Conservation (phyloP, 2,329 filamentous ascomycete genomes). For the Juglanconis oblonga region DNA sequence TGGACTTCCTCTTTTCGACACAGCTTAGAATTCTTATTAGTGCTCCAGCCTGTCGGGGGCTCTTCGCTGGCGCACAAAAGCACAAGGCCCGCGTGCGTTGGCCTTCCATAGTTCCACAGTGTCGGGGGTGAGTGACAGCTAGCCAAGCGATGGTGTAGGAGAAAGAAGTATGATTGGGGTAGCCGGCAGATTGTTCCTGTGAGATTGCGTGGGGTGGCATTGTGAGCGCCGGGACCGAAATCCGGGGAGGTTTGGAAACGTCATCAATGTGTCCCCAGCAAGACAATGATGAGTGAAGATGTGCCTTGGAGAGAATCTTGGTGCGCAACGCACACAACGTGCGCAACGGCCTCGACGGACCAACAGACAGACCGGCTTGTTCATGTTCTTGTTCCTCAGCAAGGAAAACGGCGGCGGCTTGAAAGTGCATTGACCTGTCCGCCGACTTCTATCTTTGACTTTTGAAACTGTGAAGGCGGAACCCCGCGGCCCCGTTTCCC, state of each 20-base stretch:
- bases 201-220: not conserved
- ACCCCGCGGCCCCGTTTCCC: not conserved
- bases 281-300: not conserved
- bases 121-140: not conserved
- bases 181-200: not conserved
- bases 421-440: not conserved
- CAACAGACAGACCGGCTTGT: too few relatives aligned
- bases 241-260: not conserved
- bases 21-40: not conserved
- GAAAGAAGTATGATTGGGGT: not conserved
- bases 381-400: not conserved
- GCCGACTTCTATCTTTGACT: not conserved
- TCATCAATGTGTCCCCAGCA: not conserved
- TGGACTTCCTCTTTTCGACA: not conserved
- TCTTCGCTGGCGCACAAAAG: not conserved
- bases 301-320: too few relatives aligned
- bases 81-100: not conserved
- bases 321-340: too few relatives aligned
- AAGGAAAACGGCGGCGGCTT: not conserved
- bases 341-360: too few relatives aligned
- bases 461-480: slow-evolving; percentile 4
- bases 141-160: not conserved
- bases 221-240: not conserved
- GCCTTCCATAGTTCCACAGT: not conserved
- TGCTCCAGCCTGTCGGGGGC: not conserved